Base-by-base conservation (phyloP, 2,329 filamentous ascomycete species). In the Phialocephala sp. region DNA sequence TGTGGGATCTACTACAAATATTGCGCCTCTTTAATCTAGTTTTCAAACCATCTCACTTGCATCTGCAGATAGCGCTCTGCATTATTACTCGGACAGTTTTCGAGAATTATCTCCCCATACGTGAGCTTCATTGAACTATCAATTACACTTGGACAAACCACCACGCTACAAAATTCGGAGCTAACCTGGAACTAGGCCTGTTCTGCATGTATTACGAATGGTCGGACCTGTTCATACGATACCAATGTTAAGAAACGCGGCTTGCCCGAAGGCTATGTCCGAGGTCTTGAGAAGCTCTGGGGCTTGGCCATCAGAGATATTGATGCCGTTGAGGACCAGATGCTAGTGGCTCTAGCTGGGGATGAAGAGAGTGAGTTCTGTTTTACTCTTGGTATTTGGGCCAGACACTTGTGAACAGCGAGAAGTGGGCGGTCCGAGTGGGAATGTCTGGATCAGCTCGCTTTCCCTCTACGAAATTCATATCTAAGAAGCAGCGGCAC, bases 221-320 rank as follows among this genome's bases (percentile, higher is more conserved):
- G 80, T 20, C 78, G 85, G 62, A 73, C 77, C 9, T 89, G 86
- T 72, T 82, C 84, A 83, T 94, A 93, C 76, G 87, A 90, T 67
- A 84, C 89, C 62, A 88, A 87, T 62, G 87, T 89, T 8, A 92
- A 92, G 77, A 93, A 93, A 76, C 84, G 91, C 68, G 91, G 91
- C 4, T 87, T 94, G 12, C 91, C 91, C 72, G 91, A 91, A n/a
- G 91, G 91, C 18, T 93, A 93, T 73, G 89, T 94, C 62, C 85
- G 90, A 39, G 90, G 89, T 0, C 80, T 94, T 20, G 91, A 94
- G 70, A 76, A 87, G 59, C 79, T 85, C 18, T 80, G 86, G 74
- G 85, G 84, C 12, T 80, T 85, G 72, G 77, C 84, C 1, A 85
- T 88, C 67, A 78, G 80, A 62, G 81, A 81, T 45, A 80, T 82